Percentiles rank a stretch among this genome's conserved stretches.
Conservation (phyloP, 1,139 yeast genomes). For the Suhomyces bolitotheri region DNA sequence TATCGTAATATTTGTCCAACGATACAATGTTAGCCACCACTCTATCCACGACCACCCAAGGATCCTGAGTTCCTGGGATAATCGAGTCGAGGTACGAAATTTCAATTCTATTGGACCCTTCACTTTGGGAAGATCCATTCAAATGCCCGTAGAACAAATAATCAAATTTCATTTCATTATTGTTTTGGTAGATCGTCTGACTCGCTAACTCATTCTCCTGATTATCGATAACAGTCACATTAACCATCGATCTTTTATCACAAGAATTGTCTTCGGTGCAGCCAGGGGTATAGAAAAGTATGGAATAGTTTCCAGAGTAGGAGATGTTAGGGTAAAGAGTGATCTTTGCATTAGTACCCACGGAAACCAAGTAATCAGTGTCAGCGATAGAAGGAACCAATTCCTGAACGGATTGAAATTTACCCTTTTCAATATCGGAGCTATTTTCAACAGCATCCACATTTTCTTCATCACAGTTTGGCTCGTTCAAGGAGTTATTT, state of each 20-base stretch:
- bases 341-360: conserved; percentile 45
- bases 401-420: conserved; percentile 32
- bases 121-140: conserved; percentile 43
- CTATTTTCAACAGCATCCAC: conserved; percentile 27
- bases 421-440: conserved; percentile 34
- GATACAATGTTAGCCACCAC: conserved; percentile 56
- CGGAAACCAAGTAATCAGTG: conserved; percentile 34
- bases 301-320: conserved; percentile 71
- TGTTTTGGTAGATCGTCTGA: conserved; percentile 71
- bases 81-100: conserved; percentile 41
- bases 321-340: conserved; percentile 70
- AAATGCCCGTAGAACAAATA: conserved; percentile 70
- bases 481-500: conserved; percentile 68
- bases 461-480: conserved; percentile 48
- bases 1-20: conserved; percentile 43
- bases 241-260: conserved; percentile 67
- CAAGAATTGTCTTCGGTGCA: conserved; percentile 74
- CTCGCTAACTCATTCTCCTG: conserved; percentile 46
- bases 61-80: conserved; percentile 22
- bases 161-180: conserved; percentile 78
- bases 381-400: conserved; percentile 21
- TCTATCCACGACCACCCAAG: conserved; percentile 72
- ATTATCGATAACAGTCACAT: conserved; percentile 62
- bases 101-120: conserved; percentile 51
- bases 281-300: conserved; percentile 83